Evolutionary conservation across 208 protist genomes (phyloP).

Genomic region (Crithidia expoeki): DNA sequence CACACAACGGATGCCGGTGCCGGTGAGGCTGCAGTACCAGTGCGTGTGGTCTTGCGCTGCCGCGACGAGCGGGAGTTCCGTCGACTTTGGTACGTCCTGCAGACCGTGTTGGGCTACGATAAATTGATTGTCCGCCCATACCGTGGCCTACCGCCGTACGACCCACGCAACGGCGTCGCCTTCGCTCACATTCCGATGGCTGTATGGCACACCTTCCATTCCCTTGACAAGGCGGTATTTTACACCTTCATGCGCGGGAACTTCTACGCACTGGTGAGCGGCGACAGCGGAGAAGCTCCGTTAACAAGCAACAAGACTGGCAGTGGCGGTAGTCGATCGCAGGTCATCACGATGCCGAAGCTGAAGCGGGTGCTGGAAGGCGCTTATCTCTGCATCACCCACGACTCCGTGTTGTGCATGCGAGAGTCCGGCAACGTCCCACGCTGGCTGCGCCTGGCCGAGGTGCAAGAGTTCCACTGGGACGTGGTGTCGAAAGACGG

Average conservation of each 20-base stretch:
- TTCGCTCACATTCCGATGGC: slow-evolving; percentile 62
- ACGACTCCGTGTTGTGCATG: slow-evolving; percentile 61
- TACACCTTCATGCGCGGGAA: slow-evolving; percentile 55
- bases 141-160: slow-evolving; percentile 59
- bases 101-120: slow-evolving; percentile 59
- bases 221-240: slow-evolving; percentile 61
- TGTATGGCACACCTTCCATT: slow-evolving; percentile 48
- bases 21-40: not conserved
- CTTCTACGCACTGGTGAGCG: slow-evolving; percentile 29
- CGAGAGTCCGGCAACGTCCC: slow-evolving; percentile 55
- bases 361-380: slow-evolving; percentile 23
- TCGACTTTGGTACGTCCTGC: slow-evolving; percentile 52
- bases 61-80: slow-evolving; percentile 55
- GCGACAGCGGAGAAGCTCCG: not conserved
- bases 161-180: slow-evolving; percentile 61
- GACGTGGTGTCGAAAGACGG: slow-evolving; percentile 12
- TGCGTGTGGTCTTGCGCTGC: slow-evolving; percentile 41
- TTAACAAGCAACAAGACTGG: not conserved
- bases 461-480: slow-evolving; percentile 50
- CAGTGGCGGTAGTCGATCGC: not conserved
- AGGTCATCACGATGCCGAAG: not conserved
- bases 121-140: slow-evolving; percentile 51
- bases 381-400: slow-evolving; percentile 54
- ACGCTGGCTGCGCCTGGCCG: slow-evolving; percentile 44
- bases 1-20: not conserved